Conservation (phyloP, 176 grass and related monocot genomes). For the Oryza punctata region DNA sequence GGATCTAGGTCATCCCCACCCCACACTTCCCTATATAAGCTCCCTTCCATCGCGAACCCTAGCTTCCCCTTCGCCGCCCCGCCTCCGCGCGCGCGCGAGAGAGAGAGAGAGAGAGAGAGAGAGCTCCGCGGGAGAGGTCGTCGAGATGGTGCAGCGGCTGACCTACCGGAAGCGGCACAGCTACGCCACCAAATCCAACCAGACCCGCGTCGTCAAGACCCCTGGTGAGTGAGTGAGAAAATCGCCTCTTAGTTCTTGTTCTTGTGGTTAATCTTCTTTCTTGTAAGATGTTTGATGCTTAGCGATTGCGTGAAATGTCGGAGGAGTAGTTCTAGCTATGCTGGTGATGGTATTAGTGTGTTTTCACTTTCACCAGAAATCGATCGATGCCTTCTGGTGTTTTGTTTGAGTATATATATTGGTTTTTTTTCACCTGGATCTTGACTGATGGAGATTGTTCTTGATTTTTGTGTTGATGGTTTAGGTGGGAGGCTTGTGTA, state of each 20-base stretch:
- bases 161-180: conserved; percentile 77
- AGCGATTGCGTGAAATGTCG: not conserved
- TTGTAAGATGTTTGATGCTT: not conserved
- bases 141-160: conserved; percentile 81
- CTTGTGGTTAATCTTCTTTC: not conserved
- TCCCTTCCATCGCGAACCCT: not conserved
- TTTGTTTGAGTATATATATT: not conserved
- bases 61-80: not conserved
- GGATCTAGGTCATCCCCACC: conserved; percentile 61
- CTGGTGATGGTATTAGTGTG: not conserved
- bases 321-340: not conserved
- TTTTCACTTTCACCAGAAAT: not conserved
- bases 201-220: conserved; percentile 82
- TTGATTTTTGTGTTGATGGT: conserved; percentile 9
- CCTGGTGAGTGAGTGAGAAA: conserved; percentile 44
- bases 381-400: too few species aligned
- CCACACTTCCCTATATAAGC: conserved; percentile 24
- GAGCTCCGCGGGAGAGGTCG: conserved; percentile 26
- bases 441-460: not conserved
- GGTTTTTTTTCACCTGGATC: not conserved
- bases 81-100: conserved; percentile 1
- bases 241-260: not conserved
- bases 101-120: conserved; percentile 4
- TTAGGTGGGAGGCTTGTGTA: conserved; percentile 85
- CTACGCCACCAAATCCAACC: conserved; percentile 81